phyloP scores from a whole-genome alignment of 345 rosid species.

The Euclidium syriacum region DNA sequence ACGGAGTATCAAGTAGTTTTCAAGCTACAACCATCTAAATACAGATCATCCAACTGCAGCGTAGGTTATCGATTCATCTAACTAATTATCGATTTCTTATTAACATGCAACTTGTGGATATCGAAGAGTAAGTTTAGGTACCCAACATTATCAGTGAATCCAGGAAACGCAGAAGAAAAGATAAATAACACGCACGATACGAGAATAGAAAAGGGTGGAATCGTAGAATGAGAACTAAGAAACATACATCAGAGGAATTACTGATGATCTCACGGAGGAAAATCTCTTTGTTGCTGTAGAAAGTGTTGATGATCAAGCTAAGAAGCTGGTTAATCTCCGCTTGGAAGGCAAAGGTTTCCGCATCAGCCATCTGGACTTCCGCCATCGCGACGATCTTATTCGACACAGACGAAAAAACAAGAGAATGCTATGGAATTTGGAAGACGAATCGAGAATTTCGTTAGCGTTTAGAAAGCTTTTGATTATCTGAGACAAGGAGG shows the following conservation, averaged over 20 bases:
- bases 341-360: constrained; percentile 89
- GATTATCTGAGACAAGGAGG: background rate
- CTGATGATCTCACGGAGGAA: constrained; percentile 35
- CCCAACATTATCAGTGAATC: background rate
- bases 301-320: constrained; percentile 83
- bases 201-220: background rate
- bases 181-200: background rate
- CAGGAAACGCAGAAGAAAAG: too few species aligned
- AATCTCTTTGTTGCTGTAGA: constrained; percentile 92
- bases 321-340: constrained; percentile 89
- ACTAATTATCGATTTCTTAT: background rate
- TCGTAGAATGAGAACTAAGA: background rate
- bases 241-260: constrained; percentile 31
- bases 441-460: background rate
- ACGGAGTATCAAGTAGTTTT: too few species aligned
- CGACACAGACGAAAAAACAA: background rate
- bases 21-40: too few species aligned
- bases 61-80: too few species aligned
- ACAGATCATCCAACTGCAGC: too few species aligned
- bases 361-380: constrained; percentile 69
- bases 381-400: constrained; percentile 38
- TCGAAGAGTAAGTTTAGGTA: background rate
- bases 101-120: background rate
- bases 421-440: background rate
- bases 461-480: background rate